phyloP scores from a whole-genome alignment of 352 stramenopile species.

The Pythium volutum region DNA sequence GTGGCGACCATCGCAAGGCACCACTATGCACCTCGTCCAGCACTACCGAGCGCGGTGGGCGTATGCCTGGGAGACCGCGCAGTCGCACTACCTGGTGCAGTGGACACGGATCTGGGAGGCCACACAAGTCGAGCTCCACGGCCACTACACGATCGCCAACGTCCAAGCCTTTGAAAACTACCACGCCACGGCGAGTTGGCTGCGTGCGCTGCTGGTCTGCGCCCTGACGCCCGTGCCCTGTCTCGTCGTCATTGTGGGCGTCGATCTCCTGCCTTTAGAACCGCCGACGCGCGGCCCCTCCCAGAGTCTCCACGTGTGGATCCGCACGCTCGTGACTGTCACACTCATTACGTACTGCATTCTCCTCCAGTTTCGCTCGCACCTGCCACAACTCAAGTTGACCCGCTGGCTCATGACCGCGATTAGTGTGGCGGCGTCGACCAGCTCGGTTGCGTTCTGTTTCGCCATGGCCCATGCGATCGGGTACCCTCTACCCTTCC shows the following conservation, averaged over 20 bases:
- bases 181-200: neutral
- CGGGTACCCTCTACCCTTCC: slow-evolving; percentile 40
- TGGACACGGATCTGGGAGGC: slow-evolving; percentile 2
- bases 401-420: no score
- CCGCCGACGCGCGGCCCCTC: neutral
- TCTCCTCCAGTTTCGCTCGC: slow-evolving; percentile 6
- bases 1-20: no score
- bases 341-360: slow-evolving; percentile 1
- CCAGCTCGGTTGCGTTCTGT: no score
- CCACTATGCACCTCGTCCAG: no score
- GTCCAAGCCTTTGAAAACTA: slow-evolving; percentile 3
- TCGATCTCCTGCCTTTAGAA: slow-evolving; percentile 14
- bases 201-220: slow-evolving; percentile 6
- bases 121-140: slow-evolving; percentile 20
- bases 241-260: neutral
- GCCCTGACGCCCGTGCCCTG: slow-evolving; percentile 8
- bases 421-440: no score
- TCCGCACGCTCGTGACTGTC: neutral
- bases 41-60: no score
- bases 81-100: no score
- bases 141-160: slow-evolving; percentile 14
- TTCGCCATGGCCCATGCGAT: no score
- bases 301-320: neutral
- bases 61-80: no score
- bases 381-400: neutral